Base-by-base conservation (phyloP, 129 eudicot species). In the Flaveria ramosissima region DNA sequence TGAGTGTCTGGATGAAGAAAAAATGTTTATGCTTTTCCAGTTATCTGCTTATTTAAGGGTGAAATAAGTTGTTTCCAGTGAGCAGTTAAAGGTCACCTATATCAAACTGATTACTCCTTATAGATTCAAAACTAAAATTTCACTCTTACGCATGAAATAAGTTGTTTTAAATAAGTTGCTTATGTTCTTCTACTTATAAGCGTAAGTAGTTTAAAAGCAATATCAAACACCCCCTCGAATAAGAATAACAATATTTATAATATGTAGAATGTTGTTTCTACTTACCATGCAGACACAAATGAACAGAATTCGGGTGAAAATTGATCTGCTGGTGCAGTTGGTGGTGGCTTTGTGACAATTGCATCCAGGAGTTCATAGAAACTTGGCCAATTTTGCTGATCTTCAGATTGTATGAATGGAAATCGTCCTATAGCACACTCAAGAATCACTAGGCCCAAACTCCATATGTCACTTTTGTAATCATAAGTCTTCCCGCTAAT, bases 251-350 rank as follows among this genome's bases (percentile, higher is more conserved):
- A 23, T 6, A 51, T 68, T 23, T 7, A 32, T 8, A 47, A 30
- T 69, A 15, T 23, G 16, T 32, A 61, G 64, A n/a, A 1, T 67
- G 16, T 26, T 12, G 36, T 27, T 60, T 60, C 4, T 65, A 17
- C 62, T 80, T 90, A 94, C 98, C 98, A 94, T 68, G 97, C 79
- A 46, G 97, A 85, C 74, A 94, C 78, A 78, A 94, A 94, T 78
- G 97, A 94, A 59, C 98, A 94, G 78, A 94, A 94, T 83, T 94
- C 98, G 9, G 97, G 98, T 68, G 98, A 94, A 85, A 94, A 94
- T 71, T 94, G 98, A 86, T 94, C 98, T 55, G 93, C 57, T 67
- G 98, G 98, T 73, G 98, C 98, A 50, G 86, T 77, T 76, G 98
- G 97, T 61, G 97, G 93, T 43, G 98, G 96, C 60, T 87, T 85